These are phyloP conservation scores for Cladophialophora chaetospira DNA, from an alignment of 2,329 filamentous ascomycete species.

Conservation along the genomic window DNA sequence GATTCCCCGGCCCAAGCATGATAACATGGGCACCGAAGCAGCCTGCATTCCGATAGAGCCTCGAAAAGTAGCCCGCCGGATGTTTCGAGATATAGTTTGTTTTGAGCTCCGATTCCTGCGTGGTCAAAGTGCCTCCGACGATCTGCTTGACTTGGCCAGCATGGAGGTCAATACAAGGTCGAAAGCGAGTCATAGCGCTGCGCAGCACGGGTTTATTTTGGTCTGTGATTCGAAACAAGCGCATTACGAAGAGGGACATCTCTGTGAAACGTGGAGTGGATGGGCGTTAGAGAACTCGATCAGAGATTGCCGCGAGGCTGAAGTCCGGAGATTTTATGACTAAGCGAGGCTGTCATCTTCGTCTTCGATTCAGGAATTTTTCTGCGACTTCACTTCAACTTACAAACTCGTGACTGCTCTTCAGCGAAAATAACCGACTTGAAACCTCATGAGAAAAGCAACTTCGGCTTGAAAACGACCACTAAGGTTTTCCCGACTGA, in stretches of 20 bases:
- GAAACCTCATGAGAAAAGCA: too few relatives aligned
- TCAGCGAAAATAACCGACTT: too few relatives aligned
- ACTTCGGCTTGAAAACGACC: too few relatives aligned
- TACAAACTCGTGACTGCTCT: too few relatives aligned
- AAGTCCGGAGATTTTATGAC: neutral
- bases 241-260: neutral
- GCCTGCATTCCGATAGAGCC: conserved; percentile 73
- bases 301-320: neutral
- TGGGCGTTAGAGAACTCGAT: neutral
- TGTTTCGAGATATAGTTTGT: conserved; percentile 92
- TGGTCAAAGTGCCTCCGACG: conserved; percentile 86
- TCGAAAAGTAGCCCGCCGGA: conserved; percentile 77
- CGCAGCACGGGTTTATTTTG: neutral
- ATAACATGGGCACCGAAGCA: conserved; percentile 88
- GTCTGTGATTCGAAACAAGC: neutral
- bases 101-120: conserved; percentile 64
- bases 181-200: conserved; percentile 78
- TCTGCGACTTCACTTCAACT: too few relatives aligned
- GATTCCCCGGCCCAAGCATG: conserved; percentile 89
- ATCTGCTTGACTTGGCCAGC: conserved; percentile 99
- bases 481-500: too few relatives aligned
- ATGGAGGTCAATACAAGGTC: conserved; percentile 96
- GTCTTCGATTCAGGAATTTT: neutral
- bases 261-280: neutral
- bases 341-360: neutral